Evolutionary conservation across 1,284 basidiomycete genomes (phyloP), one percentile per base, ranked within the genome.

Genomic region (Trametes versicolor): DNA sequence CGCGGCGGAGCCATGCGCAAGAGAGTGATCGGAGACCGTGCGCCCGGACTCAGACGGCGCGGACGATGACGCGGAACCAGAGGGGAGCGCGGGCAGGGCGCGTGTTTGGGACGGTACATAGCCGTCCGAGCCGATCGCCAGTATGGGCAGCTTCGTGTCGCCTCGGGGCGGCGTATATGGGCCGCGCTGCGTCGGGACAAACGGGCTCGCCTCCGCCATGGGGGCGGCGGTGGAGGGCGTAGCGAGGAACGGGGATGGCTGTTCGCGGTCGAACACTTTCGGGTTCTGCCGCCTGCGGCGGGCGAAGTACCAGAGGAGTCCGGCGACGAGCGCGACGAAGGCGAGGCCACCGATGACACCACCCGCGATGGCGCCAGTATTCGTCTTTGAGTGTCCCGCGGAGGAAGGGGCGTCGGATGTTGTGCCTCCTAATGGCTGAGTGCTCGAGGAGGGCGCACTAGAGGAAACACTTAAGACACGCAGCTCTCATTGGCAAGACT

Each of bases 311-410:
- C 57, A 41, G 19, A 67, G n/a, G n/a, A 65, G 37, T n/a, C 23
- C 41, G 23, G 50, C 62, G 58, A 70, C 27, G 57, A 66, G 41
- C 10, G 50, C 62, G 60, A 70, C 21, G 53, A 66, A 58, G 37
- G 36, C 64, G 37, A 66, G 27, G 4, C n/a, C 58, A 13, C 60
- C 64, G 23, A 70, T 52, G 5, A 65, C 60, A 23, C 53, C 51
- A 19, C 65, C 68, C 1, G 56, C 65, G 36, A 67, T 67, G 19
- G 45, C 58, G 29, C 65, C 68, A 21, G 41, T 37, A 23, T 66
- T 60, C 3, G 59, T 52, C 45, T 51, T 64, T 23, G 49, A 29
- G 19, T 21, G 27, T 10, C 17, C 39, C 6, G 34, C 25, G 48
- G 49, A 54, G 5, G 49, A 21, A 9, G 39, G 19, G 6, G 56